Evolutionary conservation across 1,284 basidiomycete species (phyloP).

Genomic region (Cryptococcus sp.): DNA sequence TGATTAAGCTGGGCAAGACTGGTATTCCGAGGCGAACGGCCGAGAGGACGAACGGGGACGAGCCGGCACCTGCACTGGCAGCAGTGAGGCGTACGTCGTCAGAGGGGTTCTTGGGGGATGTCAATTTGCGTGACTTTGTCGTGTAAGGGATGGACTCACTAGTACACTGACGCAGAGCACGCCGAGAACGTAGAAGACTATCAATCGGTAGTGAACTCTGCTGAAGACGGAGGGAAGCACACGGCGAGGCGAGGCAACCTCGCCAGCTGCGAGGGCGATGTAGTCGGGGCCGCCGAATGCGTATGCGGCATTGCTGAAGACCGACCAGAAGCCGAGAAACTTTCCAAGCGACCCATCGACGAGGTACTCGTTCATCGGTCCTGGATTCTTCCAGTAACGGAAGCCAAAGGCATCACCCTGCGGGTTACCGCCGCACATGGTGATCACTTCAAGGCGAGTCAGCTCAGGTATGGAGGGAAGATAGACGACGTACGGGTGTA

Average conservation of each 20-base stretch:
- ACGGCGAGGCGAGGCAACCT: conserved; percentile 32
- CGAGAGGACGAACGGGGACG: background rate
- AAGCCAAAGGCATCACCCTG: conserved; percentile 32
- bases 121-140: too few relatives aligned
- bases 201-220: conserved; percentile 34
- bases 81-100: conserved; percentile 23
- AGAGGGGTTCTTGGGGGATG: conserved; percentile 9
- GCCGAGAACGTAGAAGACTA: conserved; percentile 40
- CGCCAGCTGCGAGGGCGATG: conserved; percentile 30
- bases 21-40: conserved; percentile 50
- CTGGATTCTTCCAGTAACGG: conserved; percentile 41
- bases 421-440: conserved; percentile 44
- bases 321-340: too few relatives aligned
- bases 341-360: too few relatives aligned
- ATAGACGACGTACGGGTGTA: conserved; percentile 53
- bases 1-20: conserved; percentile 48
- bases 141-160: too few relatives aligned
- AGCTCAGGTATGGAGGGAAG: conserved; percentile 57
- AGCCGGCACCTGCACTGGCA: conserved; percentile 17
- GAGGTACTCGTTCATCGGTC: conserved; percentile 19
- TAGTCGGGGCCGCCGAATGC: conserved; percentile 32
- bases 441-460: conserved; percentile 18
- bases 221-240: conserved; percentile 43
- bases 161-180: conserved; percentile 35
- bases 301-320: too few relatives aligned